These are phyloP conservation scores for Neurospora sp. DNA, from an alignment of 495 filamentous ascomycete genomes.

Conservation along the genomic window DNA sequence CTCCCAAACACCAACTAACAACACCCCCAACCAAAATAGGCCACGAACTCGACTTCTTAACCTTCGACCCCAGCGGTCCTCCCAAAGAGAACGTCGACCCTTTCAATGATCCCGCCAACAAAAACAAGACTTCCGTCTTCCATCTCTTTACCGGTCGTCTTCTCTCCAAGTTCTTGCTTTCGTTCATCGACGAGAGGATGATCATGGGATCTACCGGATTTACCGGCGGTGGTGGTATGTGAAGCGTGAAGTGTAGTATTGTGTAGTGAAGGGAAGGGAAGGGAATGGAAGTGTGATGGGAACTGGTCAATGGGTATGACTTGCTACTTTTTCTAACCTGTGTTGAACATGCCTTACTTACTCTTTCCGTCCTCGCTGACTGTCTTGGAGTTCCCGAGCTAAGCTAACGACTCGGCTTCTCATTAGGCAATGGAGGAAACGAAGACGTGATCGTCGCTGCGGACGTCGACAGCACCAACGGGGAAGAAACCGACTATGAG, in stretches of 20 bases:
- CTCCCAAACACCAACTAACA: not conserved
- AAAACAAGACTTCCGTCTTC: not conserved
- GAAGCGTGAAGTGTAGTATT: not conserved
- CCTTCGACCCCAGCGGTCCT: slow-evolving; percentile 32
- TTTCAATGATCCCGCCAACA: not conserved
- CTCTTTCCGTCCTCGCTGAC: not conserved
- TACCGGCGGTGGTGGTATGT: not conserved
- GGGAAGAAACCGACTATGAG: not conserved
- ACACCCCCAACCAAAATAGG: slow-evolving; percentile 23
- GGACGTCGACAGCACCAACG: not conserved
- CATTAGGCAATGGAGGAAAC: not conserved
- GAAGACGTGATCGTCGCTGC: not conserved
- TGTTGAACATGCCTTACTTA: not conserved
- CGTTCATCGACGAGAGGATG: slow-evolving; percentile 34
- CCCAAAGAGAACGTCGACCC: slow-evolving; percentile 27
- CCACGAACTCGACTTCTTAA: slow-evolving; percentile 37
- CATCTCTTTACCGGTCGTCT: slow-evolving; percentile 34
- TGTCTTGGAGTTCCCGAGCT: not conserved
- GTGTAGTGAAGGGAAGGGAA: not conserved
- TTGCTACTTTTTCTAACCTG: not conserved
- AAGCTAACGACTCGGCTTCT: not conserved
- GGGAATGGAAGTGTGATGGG: not conserved
- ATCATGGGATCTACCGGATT: not conserved
- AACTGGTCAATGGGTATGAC: not conserved
- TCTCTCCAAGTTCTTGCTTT: slow-evolving; percentile 38